A percentile compares a stretch with the other conserved stretches of the same genome.
phyloP scores from a whole-genome alignment of 305 asterid genomes.

The Stenogyne calaminthoides region DNA sequence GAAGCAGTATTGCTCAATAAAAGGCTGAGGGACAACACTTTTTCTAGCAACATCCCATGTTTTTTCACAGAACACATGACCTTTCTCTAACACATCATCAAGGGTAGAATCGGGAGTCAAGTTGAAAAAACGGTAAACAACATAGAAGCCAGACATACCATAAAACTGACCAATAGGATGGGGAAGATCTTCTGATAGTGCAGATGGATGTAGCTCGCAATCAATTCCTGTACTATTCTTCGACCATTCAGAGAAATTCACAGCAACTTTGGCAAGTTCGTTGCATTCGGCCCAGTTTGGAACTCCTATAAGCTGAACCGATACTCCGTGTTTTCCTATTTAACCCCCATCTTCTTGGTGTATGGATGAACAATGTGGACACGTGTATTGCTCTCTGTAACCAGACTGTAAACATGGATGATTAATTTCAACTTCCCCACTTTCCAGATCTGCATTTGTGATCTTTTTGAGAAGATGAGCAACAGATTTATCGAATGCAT shows the following conservation, averaged over 20 bases:
- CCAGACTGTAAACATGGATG: conserved; percentile 71
- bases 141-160: conserved; percentile 74
- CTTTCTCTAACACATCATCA: conserved; percentile 64
- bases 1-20: conserved; percentile 81
- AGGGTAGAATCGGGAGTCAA: conserved; percentile 57
- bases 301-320: conserved; percentile 52
- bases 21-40: conserved; percentile 75
- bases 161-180: conserved; percentile 71
- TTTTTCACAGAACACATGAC: conserved; percentile 64
- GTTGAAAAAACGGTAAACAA: conserved; percentile 66
- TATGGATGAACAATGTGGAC: conserved; percentile 49
- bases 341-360: conserved; percentile 39
- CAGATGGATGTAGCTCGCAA: conserved; percentile 66
- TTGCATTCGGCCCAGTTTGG: conserved; percentile 72
- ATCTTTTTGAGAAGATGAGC: conserved; percentile 47
- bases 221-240: conserved; percentile 44
- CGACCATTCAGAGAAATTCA: conserved; percentile 72
- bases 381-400: conserved; percentile 54
- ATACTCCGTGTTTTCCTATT: conserved; percentile 49
- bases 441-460: conserved; percentile 39
- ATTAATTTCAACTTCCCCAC: conserved; percentile 43
- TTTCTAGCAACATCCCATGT: conserved; percentile 56
- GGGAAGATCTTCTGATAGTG: conserved; percentile 56
- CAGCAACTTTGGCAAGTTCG: conserved; percentile 59
- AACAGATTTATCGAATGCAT: conserved; percentile 66